These are phyloP conservation scores for Chimonanthus salicifolius DNA, from an alignment of 164 flowering plant genomes.

Conservation along the genomic window DNA sequence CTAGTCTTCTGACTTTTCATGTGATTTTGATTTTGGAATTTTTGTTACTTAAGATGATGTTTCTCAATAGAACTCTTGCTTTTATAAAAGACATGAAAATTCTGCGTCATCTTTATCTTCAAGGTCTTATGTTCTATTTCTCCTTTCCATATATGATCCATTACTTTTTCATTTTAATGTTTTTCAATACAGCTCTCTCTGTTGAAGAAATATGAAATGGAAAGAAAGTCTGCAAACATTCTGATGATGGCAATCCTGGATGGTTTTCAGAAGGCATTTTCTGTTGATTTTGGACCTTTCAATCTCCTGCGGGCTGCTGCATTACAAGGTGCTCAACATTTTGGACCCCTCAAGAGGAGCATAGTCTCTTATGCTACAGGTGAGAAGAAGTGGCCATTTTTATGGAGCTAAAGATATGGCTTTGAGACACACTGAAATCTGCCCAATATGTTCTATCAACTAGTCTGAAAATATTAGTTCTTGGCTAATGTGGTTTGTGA, in stretches of 20 bases:
- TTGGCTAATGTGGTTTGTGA: background rate
- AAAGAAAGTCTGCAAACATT: constrained; percentile 70
- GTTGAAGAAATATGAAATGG: constrained; percentile 68
- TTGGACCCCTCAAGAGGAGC: constrained; percentile 69
- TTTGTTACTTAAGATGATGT: no score
- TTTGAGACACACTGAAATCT: background rate
- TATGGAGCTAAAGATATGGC: constrained; percentile 23
- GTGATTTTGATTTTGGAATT: no score
- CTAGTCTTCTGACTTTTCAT: no score
- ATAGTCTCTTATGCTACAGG: constrained; percentile 88
- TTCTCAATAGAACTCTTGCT: no score
- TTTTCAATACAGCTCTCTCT: constrained; percentile 46
- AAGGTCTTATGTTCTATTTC: no score
- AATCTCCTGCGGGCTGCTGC: constrained; percentile 80
- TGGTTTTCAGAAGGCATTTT: constrained; percentile 89
- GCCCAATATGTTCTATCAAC: background rate
- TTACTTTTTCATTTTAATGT: background rate
- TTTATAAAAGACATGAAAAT: no score
- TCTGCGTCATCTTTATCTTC: no score
- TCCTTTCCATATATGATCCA: background rate
- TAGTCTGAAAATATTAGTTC: background rate
- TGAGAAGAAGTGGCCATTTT: constrained; percentile 60
- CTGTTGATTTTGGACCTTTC: constrained; percentile 80
- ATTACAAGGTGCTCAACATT: constrained; percentile 60
- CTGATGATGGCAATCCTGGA: constrained; percentile 84